Evolutionary conservation across 78 protist species (phyloP).

Genomic region (Dictyostelium firmibasis): DNA sequence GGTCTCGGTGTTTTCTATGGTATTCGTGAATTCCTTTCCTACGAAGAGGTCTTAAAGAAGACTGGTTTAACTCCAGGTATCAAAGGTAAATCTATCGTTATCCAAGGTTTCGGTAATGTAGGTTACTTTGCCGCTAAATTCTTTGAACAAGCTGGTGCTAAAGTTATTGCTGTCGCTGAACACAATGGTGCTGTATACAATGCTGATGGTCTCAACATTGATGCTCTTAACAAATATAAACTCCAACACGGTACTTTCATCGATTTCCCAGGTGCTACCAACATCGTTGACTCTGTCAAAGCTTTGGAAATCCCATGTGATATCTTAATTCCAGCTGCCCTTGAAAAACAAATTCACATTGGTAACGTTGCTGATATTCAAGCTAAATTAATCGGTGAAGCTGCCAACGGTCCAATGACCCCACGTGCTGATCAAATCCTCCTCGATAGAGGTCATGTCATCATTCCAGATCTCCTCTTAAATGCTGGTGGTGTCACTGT

Average conservation of each 20-base stretch:
- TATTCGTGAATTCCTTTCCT: slow-evolving; percentile 82
- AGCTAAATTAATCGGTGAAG: slow-evolving; percentile 87
- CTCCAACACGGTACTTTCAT: slow-evolving; percentile 69
- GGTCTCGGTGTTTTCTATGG: slow-evolving; percentile 95
- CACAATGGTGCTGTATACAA: slow-evolving; percentile 88
- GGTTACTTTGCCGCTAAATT: slow-evolving; percentile 91
- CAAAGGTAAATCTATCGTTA: slow-evolving; percentile 82
- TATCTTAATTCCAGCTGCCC: slow-evolving; percentile 92
- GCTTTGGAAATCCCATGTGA: slow-evolving; percentile 90
- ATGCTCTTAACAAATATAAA: slow-evolving; percentile 59
- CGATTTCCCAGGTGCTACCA: slow-evolving; percentile 82
- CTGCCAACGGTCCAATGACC: slow-evolving; percentile 94
- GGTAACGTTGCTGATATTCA: slow-evolving; percentile 81
- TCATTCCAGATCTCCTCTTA: slow-evolving; percentile 90
- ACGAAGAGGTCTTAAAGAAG: slow-evolving; percentile 78
- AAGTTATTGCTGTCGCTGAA: slow-evolving; percentile 90
- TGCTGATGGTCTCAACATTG: slow-evolving; percentile 83
- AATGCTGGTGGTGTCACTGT: slow-evolving; percentile 96
- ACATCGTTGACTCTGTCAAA: slow-evolving; percentile 43
- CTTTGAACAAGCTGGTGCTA: slow-evolving; percentile 86
- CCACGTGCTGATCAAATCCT: slow-evolving; percentile 84
- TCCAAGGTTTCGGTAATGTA: slow-evolving; percentile 95
- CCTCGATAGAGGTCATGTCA: slow-evolving; percentile 70
- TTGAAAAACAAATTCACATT: slow-evolving; percentile 87
- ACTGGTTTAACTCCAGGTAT: slow-evolving; percentile 84